Evolutionary conservation across 768 basidiomycete genomes (phyloP).

Genomic region (Cyclocybe cylindracea): DNA sequence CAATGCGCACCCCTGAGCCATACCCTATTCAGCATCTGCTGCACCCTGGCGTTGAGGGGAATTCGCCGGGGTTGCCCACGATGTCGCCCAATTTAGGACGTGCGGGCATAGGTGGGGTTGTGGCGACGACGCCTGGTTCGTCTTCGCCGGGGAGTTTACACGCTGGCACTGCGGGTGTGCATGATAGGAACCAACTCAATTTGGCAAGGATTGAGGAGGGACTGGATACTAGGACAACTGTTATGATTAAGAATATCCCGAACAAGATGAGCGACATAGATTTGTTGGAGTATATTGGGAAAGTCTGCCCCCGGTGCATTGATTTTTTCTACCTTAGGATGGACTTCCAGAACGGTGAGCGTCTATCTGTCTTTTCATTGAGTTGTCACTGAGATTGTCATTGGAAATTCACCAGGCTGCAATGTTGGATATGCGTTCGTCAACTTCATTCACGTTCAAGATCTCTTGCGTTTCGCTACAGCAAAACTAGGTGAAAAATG

Average conservation of each 20-base stretch:
- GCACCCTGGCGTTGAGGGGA: too few species aligned
- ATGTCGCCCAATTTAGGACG: not conserved
- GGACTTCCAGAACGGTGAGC: constrained; percentile 79
- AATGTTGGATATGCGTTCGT: constrained; percentile 88
- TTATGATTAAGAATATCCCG: constrained; percentile 92
- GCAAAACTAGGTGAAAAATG: constrained; percentile 79
- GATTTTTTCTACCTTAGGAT: constrained; percentile 89
- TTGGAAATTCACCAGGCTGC: constrained; percentile 47
- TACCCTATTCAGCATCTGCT: too few species aligned
- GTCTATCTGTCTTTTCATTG: not conserved
- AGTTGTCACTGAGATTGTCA: constrained; percentile 2
- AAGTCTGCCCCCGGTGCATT: constrained; percentile 73
- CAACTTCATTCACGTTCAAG: constrained; percentile 81
- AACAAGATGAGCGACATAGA: constrained; percentile 88
- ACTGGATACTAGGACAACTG: constrained; percentile 77
- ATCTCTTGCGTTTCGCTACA: constrained; percentile 75
- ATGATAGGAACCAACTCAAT: constrained; percentile 54
- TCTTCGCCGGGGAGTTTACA: not conserved
- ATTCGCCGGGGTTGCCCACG: not conserved
- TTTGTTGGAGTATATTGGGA: constrained; percentile 63
- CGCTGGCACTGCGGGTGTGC: constrained; percentile 10
- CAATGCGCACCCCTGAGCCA: too few species aligned
- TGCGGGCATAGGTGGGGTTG: too few species aligned
- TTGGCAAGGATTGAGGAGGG: constrained; percentile 75
- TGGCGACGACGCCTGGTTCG: not conserved